phyloP scores from a whole-genome alignment of 768 basidiomycete genomes.

The Hypholoma fasciculare region DNA sequence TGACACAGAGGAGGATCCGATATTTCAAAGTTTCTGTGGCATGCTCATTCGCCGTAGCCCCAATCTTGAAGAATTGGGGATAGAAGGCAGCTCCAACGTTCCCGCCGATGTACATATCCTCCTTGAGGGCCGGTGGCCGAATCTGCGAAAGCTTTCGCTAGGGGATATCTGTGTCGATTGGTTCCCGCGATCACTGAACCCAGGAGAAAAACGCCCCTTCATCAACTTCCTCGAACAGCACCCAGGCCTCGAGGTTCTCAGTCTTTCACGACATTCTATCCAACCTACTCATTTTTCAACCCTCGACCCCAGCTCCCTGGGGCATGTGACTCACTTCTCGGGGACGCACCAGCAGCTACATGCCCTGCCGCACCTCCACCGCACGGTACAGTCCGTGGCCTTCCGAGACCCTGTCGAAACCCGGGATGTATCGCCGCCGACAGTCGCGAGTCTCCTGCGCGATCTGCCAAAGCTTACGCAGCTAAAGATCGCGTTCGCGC shows the following conservation, averaged over 20 bases:
- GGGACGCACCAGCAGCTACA: conserved; percentile 71
- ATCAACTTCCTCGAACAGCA: conserved; percentile 71
- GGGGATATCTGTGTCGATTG: conserved; percentile 70
- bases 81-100: conserved; percentile 53
- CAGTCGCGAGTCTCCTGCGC: conserved; percentile 60
- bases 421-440: conserved; percentile 64
- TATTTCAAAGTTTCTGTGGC: conserved; percentile 59
- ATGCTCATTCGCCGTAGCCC: conserved; percentile 70
- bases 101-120: conserved; percentile 59
- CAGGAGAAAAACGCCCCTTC: conserved; percentile 56
- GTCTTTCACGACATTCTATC: conserved; percentile 52
- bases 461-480: conserved; percentile 54
- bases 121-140: conserved; percentile 66
- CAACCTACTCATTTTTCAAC: conserved; percentile 53
- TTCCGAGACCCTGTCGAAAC: conserved; percentile 69
- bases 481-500: conserved; percentile 64
- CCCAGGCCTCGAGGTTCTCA: conserved; percentile 47
- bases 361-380: conserved; percentile 52
- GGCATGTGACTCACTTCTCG: conserved; percentile 55
- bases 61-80: conserved; percentile 61
- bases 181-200: conserved; percentile 34
- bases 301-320: conserved; percentile 46
- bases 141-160: conserved; percentile 55
- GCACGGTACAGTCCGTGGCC: conserved; percentile 52
- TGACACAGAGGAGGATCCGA: conserved; percentile 48